A percentile compares a stretch with the other conserved stretches of the same genome.
These are phyloP conservation scores for Nakataea oryzae DNA, from an alignment of 2,329 filamentous ascomycete genomes.

Conservation along the genomic window DNA sequence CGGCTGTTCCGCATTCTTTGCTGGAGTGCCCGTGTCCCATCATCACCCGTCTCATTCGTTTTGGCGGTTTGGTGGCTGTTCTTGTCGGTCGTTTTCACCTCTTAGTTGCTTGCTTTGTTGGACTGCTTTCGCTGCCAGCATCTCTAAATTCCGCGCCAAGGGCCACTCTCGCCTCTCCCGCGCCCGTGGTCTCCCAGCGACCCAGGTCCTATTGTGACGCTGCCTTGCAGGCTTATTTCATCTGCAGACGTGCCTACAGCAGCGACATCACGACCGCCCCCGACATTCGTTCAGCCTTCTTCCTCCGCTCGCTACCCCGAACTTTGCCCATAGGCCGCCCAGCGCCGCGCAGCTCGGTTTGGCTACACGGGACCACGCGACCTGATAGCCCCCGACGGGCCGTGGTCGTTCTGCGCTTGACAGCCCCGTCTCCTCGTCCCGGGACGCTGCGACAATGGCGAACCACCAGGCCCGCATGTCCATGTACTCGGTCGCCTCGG, in stretches of 20 bases:
- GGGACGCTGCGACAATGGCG: conserved; percentile 33
- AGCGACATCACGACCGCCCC: not conserved
- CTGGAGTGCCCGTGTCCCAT: conserved; percentile 3
- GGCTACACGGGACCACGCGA: not conserved
- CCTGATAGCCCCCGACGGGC: not conserved
- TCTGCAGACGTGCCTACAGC: not conserved
- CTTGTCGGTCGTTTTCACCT: conserved; percentile 23
- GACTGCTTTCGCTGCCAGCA: not conserved
- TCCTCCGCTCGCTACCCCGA: not conserved
- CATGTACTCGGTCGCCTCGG: conserved; percentile 57
- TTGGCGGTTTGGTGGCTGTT: conserved; percentile 30
- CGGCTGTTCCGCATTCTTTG: not conserved
- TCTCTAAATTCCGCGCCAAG: not conserved
- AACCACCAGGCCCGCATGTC: conserved; percentile 44
- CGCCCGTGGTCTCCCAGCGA: not conserved
- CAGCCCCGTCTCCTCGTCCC: not conserved
- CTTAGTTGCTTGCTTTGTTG: conserved; percentile 10
- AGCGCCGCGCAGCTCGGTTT: not conserved
- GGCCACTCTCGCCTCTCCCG: not conserved
- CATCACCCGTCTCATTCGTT: conserved; percentile 42
- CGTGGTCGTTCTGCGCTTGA: not conserved
- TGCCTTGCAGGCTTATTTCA: not conserved
- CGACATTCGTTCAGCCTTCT: not conserved
- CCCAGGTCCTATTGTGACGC: not conserved
- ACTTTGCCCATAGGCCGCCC: not conserved